Conservation (phyloP, 202 grass and related monocot species). For the Panicum virgatum region DNA sequence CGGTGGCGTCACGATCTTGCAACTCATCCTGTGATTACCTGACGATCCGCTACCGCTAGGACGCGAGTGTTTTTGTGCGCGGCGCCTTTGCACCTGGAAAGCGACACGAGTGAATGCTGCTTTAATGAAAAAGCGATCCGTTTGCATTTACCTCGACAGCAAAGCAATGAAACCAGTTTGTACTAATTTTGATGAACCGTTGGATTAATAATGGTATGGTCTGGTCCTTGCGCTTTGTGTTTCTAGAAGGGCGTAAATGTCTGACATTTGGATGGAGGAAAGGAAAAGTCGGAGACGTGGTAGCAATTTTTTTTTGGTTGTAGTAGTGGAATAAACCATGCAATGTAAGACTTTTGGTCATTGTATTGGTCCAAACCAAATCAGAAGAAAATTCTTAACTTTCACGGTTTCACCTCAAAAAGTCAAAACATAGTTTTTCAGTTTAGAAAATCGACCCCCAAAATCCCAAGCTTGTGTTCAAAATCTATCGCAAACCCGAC, state of each 20-base stretch:
- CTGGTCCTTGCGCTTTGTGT: not conserved
- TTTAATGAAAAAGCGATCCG: not conserved
- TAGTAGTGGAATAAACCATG: not conserved
- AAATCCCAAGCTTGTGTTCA: not conserved
- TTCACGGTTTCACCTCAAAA: not conserved
- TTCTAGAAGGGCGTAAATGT: not conserved
- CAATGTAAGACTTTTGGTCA: not conserved
- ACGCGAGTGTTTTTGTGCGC: no score
- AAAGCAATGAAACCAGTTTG: not conserved
- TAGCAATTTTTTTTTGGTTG: no score
- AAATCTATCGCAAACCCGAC: not conserved
- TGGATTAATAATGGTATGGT: not conserved
- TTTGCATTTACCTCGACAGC: not conserved
- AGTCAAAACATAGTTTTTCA: not conserved
- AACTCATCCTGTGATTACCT: no score
- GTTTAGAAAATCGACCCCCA: not conserved
- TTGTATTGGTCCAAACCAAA: not conserved
- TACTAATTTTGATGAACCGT: not conserved
- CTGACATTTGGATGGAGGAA: not conserved
- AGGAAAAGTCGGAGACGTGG: not conserved
- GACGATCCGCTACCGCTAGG: no score
- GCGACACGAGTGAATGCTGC: not conserved
- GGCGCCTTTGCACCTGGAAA: not conserved
- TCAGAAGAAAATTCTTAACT: not conserved
- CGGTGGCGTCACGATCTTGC: no score